Base-by-base conservation (phyloP, 2,329 filamentous ascomycete species). In the Furcasterigmium sp. region DNA sequence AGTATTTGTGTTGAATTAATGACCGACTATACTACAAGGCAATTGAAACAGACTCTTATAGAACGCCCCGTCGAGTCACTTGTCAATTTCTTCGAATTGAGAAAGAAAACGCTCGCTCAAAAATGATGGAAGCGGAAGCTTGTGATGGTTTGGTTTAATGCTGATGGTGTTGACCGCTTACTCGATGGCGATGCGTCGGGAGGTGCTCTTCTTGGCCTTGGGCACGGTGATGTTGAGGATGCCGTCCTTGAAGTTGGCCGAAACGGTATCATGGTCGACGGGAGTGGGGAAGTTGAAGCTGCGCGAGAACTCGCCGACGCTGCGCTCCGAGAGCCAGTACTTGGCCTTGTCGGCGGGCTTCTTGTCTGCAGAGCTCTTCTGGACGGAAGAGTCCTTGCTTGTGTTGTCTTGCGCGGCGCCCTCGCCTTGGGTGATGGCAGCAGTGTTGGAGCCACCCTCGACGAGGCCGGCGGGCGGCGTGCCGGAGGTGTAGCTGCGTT, bases 321-420 rank as follows among this genome's bases (percentile, higher is more conserved):
- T 75, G 52, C 81, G 79, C 66, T 87, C 82, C 32, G 72, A 70
- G 47, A 82, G 67, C 86, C 85, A 91, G 73, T 81, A 90, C 64
- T 79, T 82, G 53, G 68, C 61, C 32, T 67, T 62, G 46, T 70
- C 23, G 23, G 7, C 23, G 23, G 23, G 23, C 29, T 32, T n/a
- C 29, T 32, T 11, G n/a, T 11, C 8, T 8, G 14, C 15, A 14
- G 29, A 32, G n/a, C n/a, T n/a, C n/a, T n/a, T n/a, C n/a, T n/a
- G n/a, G n/a, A n/a, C n/a, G n/a, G n/a, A n/a, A n/a, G n/a, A n/a
- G n/a, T n/a, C n/a, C n/a, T n/a, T n/a, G n/a, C 29, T 32, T 14
- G 15, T 14, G 29, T 32, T 32, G 29, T 32, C 29, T 7, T 32
- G 7, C 7, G 23, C 15, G 29, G 29, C 29, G 15, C 14, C 41